Evolutionary conservation across 1,284 basidiomycete genomes (phyloP).

Genomic region (Sparassis latifolia): DNA sequence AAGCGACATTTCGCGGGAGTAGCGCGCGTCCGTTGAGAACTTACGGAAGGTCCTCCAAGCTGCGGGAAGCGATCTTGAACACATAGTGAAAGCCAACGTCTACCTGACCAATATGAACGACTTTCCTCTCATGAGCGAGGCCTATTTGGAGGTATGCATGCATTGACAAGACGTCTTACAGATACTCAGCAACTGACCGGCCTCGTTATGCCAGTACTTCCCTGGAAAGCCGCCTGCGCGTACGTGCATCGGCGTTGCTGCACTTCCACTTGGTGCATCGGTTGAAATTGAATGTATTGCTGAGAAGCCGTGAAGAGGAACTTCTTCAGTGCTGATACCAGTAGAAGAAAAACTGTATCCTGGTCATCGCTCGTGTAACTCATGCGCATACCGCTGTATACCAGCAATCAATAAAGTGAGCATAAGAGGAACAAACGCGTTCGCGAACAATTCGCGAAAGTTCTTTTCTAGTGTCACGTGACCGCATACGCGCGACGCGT

Average conservation of each 20-base stretch:
- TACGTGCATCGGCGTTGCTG: slow-evolving; percentile 59
- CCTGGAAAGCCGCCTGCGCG: slow-evolving; percentile 43
- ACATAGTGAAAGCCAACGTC: slow-evolving; percentile 57
- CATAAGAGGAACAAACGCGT: no score
- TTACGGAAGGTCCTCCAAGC: slow-evolving; percentile 51
- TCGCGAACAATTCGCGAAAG: no score
- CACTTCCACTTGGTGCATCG: slow-evolving; percentile 52
- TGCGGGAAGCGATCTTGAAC: slow-evolving; percentile 49
- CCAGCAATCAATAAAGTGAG: no score
- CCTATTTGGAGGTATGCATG: slow-evolving; percentile 39
- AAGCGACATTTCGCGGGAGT: neutral
- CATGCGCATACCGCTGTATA: no score
- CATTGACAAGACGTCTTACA: no score
- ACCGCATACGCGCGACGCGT: no score
- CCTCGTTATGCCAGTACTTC: slow-evolving; percentile 38
- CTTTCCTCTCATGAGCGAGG: slow-evolving; percentile 47
- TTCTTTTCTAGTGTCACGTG: no score
- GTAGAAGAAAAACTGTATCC: no score
- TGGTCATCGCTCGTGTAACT: no score
- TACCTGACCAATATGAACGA: slow-evolving; percentile 51
- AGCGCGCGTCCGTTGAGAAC: slow-evolving; percentile 55
- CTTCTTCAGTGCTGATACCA: no score
- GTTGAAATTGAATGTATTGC: slow-evolving; percentile 67
- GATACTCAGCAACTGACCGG: no score
- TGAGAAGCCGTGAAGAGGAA: slow-evolving; percentile 15